Base-by-base conservation (phyloP, 768 basidiomycete genomes). In the Wakefieldia striispora region DNA sequence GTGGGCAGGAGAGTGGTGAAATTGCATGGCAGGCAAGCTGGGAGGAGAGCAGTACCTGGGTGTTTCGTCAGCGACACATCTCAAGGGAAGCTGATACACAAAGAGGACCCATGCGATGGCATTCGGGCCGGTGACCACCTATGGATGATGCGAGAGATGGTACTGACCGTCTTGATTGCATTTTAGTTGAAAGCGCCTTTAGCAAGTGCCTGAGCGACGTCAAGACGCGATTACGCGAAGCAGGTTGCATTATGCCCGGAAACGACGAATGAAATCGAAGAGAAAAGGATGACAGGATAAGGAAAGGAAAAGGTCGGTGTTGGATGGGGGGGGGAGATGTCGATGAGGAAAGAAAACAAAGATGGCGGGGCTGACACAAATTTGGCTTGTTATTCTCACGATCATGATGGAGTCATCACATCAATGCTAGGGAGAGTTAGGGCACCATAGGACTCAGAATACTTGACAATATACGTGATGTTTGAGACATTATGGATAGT, bases 1-100 rank as follows among this genome's bases (percentile, higher is more conserved):
- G 36, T 60, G 68, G 16, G 68, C 66, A 1, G 66, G 66, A 10
- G 66, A 50, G 47, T 69, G 61, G 45, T 54, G 55, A 38, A 53
- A 56, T 14, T 50, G 67, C 37, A 40, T 51, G 39, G 29, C 52
- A 21, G 53, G 56, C 11, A 36, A 33, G 21, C 40, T 26, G 29
- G 39, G 49, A 29, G 46, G 8, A 35, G 17, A 37, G 10, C 36
- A 26, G 12, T 31, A 46, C 24, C 65, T 64, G 36, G 26, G n/a
- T 31, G 4, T 24, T 13, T 35, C 12, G 46, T 64, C 51, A 57
- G 37, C 13, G 19, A 19, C 24, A 21, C 38, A 23, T 26, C 21
- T 26, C 41, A 14, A 42, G 23, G 16, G 42, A 20, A 26, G 7
- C 23, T 29, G 33, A 29, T 29, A 13, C 8, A 13, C 2, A 13